Conservation (phyloP, 2,329 filamentous ascomycete species). For the Aureobasidium subglaciale region DNA sequence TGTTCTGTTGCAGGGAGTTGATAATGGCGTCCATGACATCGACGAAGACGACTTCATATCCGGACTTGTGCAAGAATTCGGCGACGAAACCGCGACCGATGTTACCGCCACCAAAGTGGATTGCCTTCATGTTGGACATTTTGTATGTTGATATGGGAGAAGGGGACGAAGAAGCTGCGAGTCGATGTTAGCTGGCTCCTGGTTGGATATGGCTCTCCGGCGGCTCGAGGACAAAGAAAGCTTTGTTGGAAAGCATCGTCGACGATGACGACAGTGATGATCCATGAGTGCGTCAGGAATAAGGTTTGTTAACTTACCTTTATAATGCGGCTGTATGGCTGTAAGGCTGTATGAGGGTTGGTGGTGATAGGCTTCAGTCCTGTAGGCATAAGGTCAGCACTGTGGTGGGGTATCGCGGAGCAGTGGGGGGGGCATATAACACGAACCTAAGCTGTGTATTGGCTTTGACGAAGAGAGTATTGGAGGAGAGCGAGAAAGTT, state of each 20-base stretch:
- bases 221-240: slow-evolving; percentile 11
- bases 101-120: slow-evolving; percentile 49
- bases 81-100: slow-evolving; percentile 63
- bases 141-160: background rate
- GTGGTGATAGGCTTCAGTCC: background rate
- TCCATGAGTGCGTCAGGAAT: background rate
- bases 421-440: background rate
- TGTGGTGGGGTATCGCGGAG: slow-evolving; percentile 1
- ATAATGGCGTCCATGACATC: slow-evolving; percentile 86
- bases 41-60: slow-evolving; percentile 92
- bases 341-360: background rate
- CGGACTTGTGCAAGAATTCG: slow-evolving; percentile 88
- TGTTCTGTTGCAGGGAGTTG: slow-evolving; percentile 64
- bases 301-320: background rate
- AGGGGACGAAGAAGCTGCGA: background rate
- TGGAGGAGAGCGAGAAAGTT: background rate
- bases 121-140: slow-evolving; percentile 39
- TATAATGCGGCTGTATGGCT: background rate
- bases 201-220: background rate
- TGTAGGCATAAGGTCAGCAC: slow-evolving; percentile 1
- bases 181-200: background rate
- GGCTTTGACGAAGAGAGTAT: background rate
- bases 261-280: background rate
- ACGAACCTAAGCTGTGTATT: slow-evolving; percentile 4
- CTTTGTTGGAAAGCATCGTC: background rate